Evolutionary conservation across 345 rosid genomes (phyloP).

Genomic region (Euphorbia peplus): DNA sequence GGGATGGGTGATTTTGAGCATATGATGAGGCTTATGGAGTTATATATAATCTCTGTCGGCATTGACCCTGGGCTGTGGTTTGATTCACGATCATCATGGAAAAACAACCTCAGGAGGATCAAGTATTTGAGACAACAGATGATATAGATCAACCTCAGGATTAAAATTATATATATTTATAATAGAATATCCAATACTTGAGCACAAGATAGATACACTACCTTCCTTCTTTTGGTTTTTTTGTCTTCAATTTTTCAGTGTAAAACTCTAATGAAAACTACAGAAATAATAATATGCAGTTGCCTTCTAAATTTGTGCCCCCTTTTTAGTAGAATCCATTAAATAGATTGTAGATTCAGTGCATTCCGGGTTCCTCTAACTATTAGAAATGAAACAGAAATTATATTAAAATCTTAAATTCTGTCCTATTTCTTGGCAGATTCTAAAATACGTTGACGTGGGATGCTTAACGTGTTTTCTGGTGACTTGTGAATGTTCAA

Average conservation of each 20-base stretch:
- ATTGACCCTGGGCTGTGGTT: too few species aligned
- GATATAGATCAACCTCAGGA: slow-evolving; percentile 31
- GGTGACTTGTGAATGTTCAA: too few species aligned
- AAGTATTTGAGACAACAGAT: slow-evolving; percentile 24
- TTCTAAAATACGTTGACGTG: too few species aligned
- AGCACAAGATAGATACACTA: slow-evolving; percentile 18
- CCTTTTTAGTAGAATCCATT: not conserved
- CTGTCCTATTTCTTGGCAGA: too few species aligned
- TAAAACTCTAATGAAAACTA: slow-evolving; percentile 31
- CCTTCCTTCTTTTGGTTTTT: slow-evolving; percentile 14
- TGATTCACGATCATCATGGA: too few species aligned
- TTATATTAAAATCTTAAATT: too few species aligned
- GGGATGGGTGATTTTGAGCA: too few species aligned
- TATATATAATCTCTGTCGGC: too few species aligned
- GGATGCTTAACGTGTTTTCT: too few species aligned
- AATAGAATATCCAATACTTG: slow-evolving; percentile 11
- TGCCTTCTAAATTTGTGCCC: slow-evolving; percentile 12
- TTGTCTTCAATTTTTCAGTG: slow-evolving; percentile 31
- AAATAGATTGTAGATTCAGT: slow-evolving; percentile 11
- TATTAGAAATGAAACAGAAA: too few species aligned
- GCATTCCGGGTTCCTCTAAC: too few species aligned
- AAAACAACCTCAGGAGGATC: slow-evolving; percentile 34
- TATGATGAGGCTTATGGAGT: too few species aligned
- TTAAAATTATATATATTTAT: slow-evolving; percentile 26
- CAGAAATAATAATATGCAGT: slow-evolving; percentile 28